These are phyloP conservation scores for Arthrinium phaeospermum DNA, from an alignment of 2,329 filamentous ascomycete genomes.

Conservation along the genomic window DNA sequence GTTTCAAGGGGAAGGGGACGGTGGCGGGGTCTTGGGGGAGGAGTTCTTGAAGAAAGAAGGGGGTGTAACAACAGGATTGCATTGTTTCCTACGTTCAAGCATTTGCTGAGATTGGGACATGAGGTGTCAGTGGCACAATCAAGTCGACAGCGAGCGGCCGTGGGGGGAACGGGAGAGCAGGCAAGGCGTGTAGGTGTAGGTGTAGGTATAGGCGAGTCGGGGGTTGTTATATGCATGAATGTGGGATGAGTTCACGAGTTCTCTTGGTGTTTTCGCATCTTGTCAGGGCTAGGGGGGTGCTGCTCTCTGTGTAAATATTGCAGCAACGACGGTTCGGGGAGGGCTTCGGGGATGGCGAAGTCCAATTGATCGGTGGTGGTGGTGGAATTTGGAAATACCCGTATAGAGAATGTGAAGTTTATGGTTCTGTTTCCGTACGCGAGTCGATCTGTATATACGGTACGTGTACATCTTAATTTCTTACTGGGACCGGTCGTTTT, in stretches of 20 bases:
- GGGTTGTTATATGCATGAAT: background rate
- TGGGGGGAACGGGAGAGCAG: background rate
- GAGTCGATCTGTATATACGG: background rate
- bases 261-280: background rate
- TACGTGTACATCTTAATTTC: no score
- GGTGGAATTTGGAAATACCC: constrained; percentile 29
- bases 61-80: background rate
- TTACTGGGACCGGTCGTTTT: no score
- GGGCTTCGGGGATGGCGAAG: background rate
- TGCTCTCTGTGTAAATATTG: background rate
- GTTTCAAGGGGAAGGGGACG: constrained; percentile 37
- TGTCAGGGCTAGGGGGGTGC: background rate
- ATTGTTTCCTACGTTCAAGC: background rate
- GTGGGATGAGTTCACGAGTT: constrained; percentile 13
- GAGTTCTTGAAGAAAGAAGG: constrained; percentile 8
- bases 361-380: background rate
- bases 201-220: no score
- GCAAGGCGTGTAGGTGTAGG: background rate
- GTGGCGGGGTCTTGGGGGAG: constrained; percentile 39
- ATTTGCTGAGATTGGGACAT: background rate
- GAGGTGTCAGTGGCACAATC: no score
- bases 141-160: background rate
- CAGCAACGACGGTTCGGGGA: background rate
- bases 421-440: background rate
- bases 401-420: constrained; percentile 24